Base-by-base conservation (phyloP, 78 protist genomes). In the Speleostelium caveatum region DNA sequence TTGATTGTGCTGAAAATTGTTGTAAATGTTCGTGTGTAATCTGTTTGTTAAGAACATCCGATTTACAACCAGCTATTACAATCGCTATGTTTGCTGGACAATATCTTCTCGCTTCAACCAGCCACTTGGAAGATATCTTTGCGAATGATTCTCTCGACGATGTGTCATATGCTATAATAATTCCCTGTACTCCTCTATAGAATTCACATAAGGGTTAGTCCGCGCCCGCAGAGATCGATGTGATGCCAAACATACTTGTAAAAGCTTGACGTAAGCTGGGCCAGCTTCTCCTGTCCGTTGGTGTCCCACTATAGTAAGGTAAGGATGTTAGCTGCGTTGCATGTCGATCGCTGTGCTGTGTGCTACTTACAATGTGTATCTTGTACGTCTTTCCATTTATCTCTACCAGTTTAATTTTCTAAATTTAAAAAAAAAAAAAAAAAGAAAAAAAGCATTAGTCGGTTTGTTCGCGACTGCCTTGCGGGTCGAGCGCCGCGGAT, bases 91-190 rank as follows among this genome's bases (percentile, higher is more conserved):
- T 68, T 22, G 55, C 28, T 19, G 63, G 69, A n/a, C 26, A 58
- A 59, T 68, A 83, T 30, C 78, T 53, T 32, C 56, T 83, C 8
- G 68, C 69, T 30, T 83, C 90, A 3, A 62, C 10, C 26, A 38
- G 69, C 90, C 90, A 83, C 41, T 42, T 83, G 1, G 67, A 59
- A 22, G 24, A 16, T 12, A 59, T 41, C 67, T 32, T 83, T 42
- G 67, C 78, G 42, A 83, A 83, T 30, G 79, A 69, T 22, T 83
- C 90, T 83, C 62, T 83, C 22, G 41, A 36, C 58, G 90, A 42
- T 55, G 56, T 24, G 59, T 83, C 90, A 45, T 83, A 83, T 28
- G 75, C 90, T 3, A 83, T 58, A 42, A 83, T 83, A 24, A 83
- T 28, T 19, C 90, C 90, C 7, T 69, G 56, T 22, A 62, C 78